These are phyloP conservation scores for Botryobasidium botryosum DNA, from an alignment of 768 basidiomycete genomes.

Conservation along the genomic window DNA sequence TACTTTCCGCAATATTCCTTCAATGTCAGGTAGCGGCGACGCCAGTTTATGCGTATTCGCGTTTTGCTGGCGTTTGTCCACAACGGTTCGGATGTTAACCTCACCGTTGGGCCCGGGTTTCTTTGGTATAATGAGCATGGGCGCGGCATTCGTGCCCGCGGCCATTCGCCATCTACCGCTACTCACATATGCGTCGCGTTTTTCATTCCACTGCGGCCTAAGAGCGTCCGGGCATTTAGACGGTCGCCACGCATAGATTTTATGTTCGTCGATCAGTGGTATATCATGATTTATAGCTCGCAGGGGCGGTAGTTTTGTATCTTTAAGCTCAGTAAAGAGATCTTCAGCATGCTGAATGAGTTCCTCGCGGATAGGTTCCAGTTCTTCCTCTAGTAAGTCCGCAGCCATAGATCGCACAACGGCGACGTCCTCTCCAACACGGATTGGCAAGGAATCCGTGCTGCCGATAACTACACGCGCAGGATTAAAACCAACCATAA, in stretches of 20 bases:
- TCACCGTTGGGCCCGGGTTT: background rate
- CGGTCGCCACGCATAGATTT: conserved; percentile 4
- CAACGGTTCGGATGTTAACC: background rate
- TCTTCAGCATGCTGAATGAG: conserved; percentile 8
- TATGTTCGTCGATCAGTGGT: conserved; percentile 9
- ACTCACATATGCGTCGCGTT: conserved; percentile 1
- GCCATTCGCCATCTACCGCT: conserved; percentile 5
- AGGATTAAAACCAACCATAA: conserved; percentile 9
- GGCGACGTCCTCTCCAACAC: background rate
- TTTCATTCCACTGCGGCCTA: conserved; percentile 1
- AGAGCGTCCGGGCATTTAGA: conserved; percentile 8
- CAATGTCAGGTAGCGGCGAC: conserved; percentile 4
- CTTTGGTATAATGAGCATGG: conserved; percentile 2
- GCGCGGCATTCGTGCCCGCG: conserved; percentile 1
- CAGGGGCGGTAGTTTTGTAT: conserved; percentile 6
- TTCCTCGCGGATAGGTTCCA: conserved; percentile 3
- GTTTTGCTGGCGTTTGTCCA: background rate
- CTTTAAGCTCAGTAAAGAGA: conserved; percentile 3
- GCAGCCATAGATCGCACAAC: conserved; percentile 4
- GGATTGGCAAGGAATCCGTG: too few species aligned
- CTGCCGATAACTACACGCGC: background rate
- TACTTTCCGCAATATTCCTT: conserved; percentile 3
- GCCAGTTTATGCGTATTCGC: conserved; percentile 7
- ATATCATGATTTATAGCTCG: conserved; percentile 10
- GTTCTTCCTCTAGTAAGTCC: background rate